Conservation (phyloP, 768 basidiomycete genomes). For the Lentinula edodes region DNA sequence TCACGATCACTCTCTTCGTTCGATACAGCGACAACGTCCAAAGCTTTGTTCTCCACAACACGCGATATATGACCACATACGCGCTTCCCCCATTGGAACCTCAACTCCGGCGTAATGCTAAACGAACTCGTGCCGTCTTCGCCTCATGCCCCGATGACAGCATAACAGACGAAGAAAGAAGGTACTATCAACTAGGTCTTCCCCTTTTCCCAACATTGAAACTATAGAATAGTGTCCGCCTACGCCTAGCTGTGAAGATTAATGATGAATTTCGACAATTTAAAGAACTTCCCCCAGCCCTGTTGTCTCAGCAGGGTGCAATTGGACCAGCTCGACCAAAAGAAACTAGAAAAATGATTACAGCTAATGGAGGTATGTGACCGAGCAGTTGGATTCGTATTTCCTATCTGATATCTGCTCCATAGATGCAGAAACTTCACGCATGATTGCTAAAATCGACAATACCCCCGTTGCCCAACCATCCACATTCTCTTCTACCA, state of each 20-base stretch:
- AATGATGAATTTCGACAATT: conserved; percentile 85
- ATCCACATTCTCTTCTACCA: conserved; percentile 64
- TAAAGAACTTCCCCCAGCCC: conserved; percentile 75
- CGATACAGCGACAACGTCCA: not conserved
- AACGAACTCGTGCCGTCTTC: conserved; percentile 69
- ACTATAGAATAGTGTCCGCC: conserved; percentile 44
- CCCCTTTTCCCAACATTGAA: not conserved
- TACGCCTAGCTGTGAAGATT: conserved; percentile 80
- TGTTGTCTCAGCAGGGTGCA: conserved; percentile 75
- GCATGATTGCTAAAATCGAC: conserved; percentile 72
- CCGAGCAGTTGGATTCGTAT: not conserved
- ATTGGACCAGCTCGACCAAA: conserved; percentile 77
- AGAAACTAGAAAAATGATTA: conserved; percentile 59
- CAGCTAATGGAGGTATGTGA: conserved; percentile 55
- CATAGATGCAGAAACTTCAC: conserved; percentile 43
- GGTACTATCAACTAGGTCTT: conserved; percentile 32
- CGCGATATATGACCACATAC: conserved; percentile 32
- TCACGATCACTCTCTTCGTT: not conserved
- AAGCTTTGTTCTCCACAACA: not conserved
- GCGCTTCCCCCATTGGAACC: conserved; percentile 64
- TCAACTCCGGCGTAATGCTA: conserved; percentile 57
- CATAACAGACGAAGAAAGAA: conserved; percentile 63
- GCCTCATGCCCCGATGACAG: conserved; percentile 57
- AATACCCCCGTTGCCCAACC: conserved; percentile 60
- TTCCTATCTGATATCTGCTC: not conserved